Evolutionary conservation across 768 basidiomycete genomes (phyloP).

Genomic region (Mycena haematopus): DNA sequence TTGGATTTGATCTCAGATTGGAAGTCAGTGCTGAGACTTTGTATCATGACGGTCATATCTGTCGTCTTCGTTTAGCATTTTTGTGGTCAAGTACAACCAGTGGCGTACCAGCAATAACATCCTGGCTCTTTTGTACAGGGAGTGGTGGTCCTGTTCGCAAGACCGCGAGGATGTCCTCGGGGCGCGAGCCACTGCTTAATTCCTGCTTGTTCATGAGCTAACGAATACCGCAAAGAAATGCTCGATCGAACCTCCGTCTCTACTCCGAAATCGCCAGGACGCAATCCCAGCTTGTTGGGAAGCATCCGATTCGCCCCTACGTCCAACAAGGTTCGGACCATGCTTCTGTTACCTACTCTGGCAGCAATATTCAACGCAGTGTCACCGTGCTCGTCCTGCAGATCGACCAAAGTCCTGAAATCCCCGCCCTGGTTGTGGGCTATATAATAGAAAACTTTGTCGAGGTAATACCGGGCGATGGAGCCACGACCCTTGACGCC

Average conservation of each 20-base stretch:
- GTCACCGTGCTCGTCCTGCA: constrained; percentile 95
- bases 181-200: constrained; percentile 68
- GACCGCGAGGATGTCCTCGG: constrained; percentile 81
- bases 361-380: constrained; percentile 96
- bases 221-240: not conserved
- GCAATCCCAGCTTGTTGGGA: constrained; percentile 91
- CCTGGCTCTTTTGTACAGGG: constrained; percentile 87
- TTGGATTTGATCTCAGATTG: constrained; percentile 84
- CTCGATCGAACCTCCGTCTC: constrained; percentile 75
- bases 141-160: constrained; percentile 75
- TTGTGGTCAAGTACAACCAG: not conserved
- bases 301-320: constrained; percentile 90
- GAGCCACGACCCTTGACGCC: constrained; percentile 89
- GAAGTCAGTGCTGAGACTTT: constrained; percentile 79
- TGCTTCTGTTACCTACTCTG: constrained; percentile 85
- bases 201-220: constrained; percentile 50
- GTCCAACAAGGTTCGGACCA: constrained; percentile 88
- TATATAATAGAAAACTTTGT: constrained; percentile 87
- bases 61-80: constrained; percentile 20
- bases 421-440: constrained; percentile 78
- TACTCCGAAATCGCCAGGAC: constrained; percentile 94
- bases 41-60: constrained; percentile 90
- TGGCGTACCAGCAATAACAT: constrained; percentile 75
- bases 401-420: constrained; percentile 82
- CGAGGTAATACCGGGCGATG: constrained; percentile 89